A percentile compares a stretch with the other conserved stretches of the same genome.
Evolutionary conservation across 208 protist genomes (phyloP).

Genomic region (Acanthamoeba royreba): DNA sequence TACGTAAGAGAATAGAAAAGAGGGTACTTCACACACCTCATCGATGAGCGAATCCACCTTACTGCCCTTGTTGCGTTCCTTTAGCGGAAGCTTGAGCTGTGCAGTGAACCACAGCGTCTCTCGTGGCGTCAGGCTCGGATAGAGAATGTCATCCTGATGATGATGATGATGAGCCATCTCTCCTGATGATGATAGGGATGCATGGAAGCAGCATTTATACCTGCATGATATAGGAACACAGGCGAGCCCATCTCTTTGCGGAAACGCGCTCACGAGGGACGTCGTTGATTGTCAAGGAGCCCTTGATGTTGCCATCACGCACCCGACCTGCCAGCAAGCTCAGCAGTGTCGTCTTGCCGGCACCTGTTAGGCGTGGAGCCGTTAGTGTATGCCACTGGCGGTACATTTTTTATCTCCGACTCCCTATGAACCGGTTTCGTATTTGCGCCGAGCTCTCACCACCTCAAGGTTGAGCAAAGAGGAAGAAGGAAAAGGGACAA

Average conservation of each 20-base stretch:
- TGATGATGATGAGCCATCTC: too few species aligned
- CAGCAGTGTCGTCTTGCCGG: conserved; percentile 32
- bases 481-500: neutral
- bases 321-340: neutral
- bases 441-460: too few species aligned
- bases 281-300: neutral
- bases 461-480: neutral
- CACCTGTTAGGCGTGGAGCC: neutral
- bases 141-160: neutral
- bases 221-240: neutral
- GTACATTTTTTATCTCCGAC: neutral
- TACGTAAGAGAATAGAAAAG: neutral
- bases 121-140: neutral
- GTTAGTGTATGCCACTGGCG: neutral
- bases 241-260: neutral
- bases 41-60: neutral
- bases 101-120: neutral
- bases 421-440: neutral
- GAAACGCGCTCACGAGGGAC: neutral
- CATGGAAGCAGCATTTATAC: neutral
- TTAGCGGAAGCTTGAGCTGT: neutral
- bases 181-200: too few species aligned
- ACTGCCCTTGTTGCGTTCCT: too few species aligned
- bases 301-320: neutral
- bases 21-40: neutral